Base-by-base conservation (phyloP, 2,329 filamentous ascomycete genomes). In the Knufia petricola region DNA sequence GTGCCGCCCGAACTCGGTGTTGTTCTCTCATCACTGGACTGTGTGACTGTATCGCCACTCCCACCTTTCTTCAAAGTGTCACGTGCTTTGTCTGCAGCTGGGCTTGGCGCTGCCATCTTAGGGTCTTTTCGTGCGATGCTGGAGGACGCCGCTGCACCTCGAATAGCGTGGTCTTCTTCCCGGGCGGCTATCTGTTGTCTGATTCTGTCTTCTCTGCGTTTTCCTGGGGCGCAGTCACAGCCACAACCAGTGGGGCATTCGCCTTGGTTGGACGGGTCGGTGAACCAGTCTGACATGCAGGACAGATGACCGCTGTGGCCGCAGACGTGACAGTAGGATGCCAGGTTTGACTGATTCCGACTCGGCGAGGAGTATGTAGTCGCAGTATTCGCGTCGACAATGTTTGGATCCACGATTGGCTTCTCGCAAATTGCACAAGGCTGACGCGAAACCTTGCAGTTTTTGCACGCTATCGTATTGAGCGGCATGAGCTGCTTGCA, bases 251-350 rank as follows among this genome's bases (percentile, higher is more conserved):
- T 69, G 6, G 77, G 72, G 63, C 79, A 82, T 24, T 69, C 71
- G 13, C 77, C 78, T 53, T 75, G 71, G 31, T 66, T 70, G 26
- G 69, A 61, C 17, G 68, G 55, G 46, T 74, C 69, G 15, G 64
- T 63, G 48, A 79, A 73, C 78, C 78, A 81, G 12, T 69, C 68
- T 6, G 66, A 68, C 24, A 81, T 67, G 59, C 79, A 83, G 43
- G 71, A 70, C 4, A 71, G 64, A 58, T 83, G 79, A 1, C 74
- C 77, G 32, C 74, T 72, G 56, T 83, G 79, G 3, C 77, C 76
- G 60, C 79, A 83, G 10, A 73, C 66, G 56, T 78, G 69, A 60
- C 79, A 83, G 66, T 72, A 74, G 3, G 73, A 70, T 71, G 73
- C 79, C 17, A 78, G 66, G 15, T 36, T 36, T 36, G 32, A 36